phyloP scores from a whole-genome alignment of 2,329 filamentous ascomycete species.

The Microdochium paspali region DNA sequence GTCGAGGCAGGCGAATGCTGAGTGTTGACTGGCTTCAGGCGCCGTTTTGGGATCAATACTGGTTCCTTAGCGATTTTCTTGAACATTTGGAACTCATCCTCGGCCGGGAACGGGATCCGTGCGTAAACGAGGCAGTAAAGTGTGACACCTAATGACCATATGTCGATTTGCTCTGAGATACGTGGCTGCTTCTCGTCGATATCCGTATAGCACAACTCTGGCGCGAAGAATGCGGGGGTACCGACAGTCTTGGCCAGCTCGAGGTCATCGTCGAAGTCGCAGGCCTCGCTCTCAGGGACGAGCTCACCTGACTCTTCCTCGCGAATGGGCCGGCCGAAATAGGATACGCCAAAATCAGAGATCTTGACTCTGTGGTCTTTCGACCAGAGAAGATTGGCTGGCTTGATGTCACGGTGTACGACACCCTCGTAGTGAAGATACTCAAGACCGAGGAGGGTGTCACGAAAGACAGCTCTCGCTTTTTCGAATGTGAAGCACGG shows the following conservation, averaged over 20 bases:
- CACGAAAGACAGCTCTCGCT: constrained; percentile 76
- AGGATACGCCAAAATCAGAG: constrained; percentile 96
- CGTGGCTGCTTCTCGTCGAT: constrained; percentile 58
- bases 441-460: constrained; percentile 86
- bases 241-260: constrained; percentile 98
- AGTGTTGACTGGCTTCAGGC: constrained; percentile 67
- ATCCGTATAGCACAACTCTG: constrained; percentile 89
- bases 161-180: constrained; percentile 88
- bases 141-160: constrained; percentile 95
- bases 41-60: constrained; percentile 76
- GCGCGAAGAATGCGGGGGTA: constrained; percentile 94
- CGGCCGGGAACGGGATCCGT: constrained; percentile 84
- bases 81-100: constrained; percentile 89
- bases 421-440: constrained; percentile 86
- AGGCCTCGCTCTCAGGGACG: constrained; percentile 71
- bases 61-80: constrained; percentile 84
- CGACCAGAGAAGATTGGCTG: constrained; percentile 84
- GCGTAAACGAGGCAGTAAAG: constrained; percentile 93
- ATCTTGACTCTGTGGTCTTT: constrained; percentile 86
- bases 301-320: constrained; percentile 73
- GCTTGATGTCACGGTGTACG: constrained; percentile 78
- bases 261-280: constrained; percentile 83
- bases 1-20: constrained; percentile 44
- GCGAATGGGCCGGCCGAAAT: constrained; percentile 79
- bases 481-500: constrained; percentile 84